These are phyloP conservation scores for Arthrobotrys pseudoclavata DNA, from an alignment of 2,329 filamentous ascomycete genomes.

Conservation along the genomic window DNA sequence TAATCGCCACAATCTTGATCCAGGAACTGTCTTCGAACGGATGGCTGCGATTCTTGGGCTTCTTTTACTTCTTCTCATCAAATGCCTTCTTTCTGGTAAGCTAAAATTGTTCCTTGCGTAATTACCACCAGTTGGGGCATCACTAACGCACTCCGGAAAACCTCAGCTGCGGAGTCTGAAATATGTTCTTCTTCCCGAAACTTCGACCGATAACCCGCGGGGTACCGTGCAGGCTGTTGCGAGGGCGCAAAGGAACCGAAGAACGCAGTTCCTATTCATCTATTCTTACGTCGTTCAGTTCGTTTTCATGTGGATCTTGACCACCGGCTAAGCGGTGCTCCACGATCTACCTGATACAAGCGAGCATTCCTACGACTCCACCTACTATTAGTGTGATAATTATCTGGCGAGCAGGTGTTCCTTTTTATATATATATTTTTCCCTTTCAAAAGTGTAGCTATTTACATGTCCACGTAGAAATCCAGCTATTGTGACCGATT, in stretches of 20 bases:
- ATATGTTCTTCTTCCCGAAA: constrained; percentile 94
- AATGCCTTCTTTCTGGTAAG: constrained; percentile 95
- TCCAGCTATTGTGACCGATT: neutral
- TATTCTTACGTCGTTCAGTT: constrained; percentile 96
- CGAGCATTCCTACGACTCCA: neutral
- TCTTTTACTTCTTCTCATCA: constrained; percentile 90
- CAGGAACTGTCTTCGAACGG: constrained; percentile 70
- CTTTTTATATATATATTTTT: neutral
- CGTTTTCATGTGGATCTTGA: constrained; percentile 90
- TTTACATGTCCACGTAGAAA: constrained; percentile 32
- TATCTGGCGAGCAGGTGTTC: neutral
- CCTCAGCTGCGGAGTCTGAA: constrained; percentile 88
- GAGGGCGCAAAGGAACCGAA: constrained; percentile 84
- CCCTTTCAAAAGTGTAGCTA: constrained; percentile 33
- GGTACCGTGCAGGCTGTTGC: constrained; percentile 78
- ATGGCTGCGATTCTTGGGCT: constrained; percentile 88
- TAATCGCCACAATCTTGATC: constrained; percentile 84
- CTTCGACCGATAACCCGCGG: constrained; percentile 74
- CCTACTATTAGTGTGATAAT: neutral
- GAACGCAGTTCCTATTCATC: constrained; percentile 91
- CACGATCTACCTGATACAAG: neutral
- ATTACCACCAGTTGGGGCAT: constrained; percentile 1
- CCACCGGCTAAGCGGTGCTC: constrained; percentile 65
- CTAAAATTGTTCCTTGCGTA: constrained; percentile 46
- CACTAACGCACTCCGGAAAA: constrained; percentile 12